phyloP scores from a whole-genome alignment of 208 protist species.

The Herpetomonas samuelpessoai region DNA sequence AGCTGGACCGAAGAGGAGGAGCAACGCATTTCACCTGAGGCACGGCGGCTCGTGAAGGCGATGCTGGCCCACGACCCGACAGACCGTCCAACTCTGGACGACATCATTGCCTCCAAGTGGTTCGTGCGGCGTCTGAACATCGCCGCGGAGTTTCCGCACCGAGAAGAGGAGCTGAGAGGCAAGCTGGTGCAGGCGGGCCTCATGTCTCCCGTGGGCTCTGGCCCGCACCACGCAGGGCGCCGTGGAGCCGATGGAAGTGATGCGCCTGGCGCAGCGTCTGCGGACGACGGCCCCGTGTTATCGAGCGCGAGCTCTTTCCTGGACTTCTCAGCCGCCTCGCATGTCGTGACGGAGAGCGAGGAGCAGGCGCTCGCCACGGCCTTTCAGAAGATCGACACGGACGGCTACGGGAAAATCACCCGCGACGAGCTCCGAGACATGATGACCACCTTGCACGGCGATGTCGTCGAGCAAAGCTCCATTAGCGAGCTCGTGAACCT shows the following conservation, averaged over 20 bases:
- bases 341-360: constrained; percentile 61
- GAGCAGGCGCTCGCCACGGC: constrained; percentile 63
- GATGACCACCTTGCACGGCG: constrained; percentile 70
- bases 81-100: constrained; percentile 74
- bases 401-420: constrained; percentile 77
- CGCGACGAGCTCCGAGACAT: constrained; percentile 85
- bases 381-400: constrained; percentile 77
- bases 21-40: constrained; percentile 56
- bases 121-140: constrained; percentile 63
- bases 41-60: constrained; percentile 43
- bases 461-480: constrained; percentile 45
- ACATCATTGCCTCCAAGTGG: constrained; percentile 89
- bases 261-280: background rate
- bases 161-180: constrained; percentile 29
- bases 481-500: constrained; percentile 72
- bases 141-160: constrained; percentile 64
- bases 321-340: constrained; percentile 48
- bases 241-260: background rate
- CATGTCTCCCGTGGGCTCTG: background rate
- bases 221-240: background rate
- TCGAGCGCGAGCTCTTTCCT: constrained; percentile 33
- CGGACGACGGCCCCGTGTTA: background rate
- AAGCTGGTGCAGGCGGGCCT: constrained; percentile 4
- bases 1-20: constrained; percentile 69
- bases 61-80: constrained; percentile 86